Evolutionary conservation across 805 yeast species (phyloP).

Genomic region (Hanseniaspora nectarophila): DNA sequence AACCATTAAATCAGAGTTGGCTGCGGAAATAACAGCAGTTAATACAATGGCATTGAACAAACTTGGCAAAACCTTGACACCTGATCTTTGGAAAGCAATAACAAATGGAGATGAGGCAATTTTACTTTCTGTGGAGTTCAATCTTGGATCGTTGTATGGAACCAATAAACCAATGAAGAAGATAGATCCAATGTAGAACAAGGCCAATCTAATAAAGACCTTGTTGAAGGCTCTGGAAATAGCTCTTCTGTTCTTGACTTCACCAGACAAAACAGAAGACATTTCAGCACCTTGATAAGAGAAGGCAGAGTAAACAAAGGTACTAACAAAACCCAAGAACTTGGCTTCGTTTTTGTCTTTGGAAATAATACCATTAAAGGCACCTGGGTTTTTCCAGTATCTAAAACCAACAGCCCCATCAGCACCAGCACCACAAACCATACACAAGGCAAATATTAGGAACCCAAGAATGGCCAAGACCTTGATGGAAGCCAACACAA

Average conservation of each 20-base stretch:
- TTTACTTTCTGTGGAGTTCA: conserved; percentile 26
- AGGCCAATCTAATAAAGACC: conserved; percentile 51
- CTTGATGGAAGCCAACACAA: conserved; percentile 59
- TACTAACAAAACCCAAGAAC: conserved; percentile 58
- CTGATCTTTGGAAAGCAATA: conserved; percentile 57
- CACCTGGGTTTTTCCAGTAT: conserved; percentile 71
- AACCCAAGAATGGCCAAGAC: conserved; percentile 63
- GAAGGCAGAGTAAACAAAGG: conserved; percentile 63
- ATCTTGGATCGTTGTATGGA: conserved; percentile 52
- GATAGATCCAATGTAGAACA: conserved; percentile 54
- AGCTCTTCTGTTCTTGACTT: conserved; percentile 54
- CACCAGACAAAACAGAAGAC: conserved; percentile 67
- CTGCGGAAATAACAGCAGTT: conserved; percentile 62
- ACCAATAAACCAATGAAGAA: conserved; percentile 61
- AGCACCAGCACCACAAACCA: conserved; percentile 64
- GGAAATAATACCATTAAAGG: conserved; percentile 57
- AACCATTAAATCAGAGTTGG: conserved; percentile 61
- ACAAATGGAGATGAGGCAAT: conserved; percentile 58
- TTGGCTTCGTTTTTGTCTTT: conserved; percentile 40
- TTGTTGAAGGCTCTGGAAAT: conserved; percentile 63
- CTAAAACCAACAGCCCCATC: conserved; percentile 66
- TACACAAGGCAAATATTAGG: conserved; percentile 50
- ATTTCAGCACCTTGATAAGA: conserved; percentile 72
- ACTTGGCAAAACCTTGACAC: conserved; percentile 53
- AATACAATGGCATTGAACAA: conserved; percentile 63